phyloP scores from a whole-genome alignment of 1,139 yeast genomes.

The Lodderomyces elongisporus region DNA sequence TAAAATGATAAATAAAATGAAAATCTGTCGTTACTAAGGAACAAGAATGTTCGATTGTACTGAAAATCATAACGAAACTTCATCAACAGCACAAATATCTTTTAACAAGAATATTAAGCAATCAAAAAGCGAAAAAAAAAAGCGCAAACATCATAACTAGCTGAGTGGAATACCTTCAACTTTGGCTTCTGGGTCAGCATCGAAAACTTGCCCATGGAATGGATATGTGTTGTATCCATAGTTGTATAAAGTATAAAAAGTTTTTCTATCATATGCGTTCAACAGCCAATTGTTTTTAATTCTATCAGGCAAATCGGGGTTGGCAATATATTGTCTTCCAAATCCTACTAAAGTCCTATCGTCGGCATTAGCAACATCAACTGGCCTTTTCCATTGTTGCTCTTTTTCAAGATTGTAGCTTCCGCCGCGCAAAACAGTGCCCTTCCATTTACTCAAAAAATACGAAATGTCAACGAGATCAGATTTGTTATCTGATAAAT shows the following conservation, averaged over 20 bases:
- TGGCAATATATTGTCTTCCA: constrained; percentile 46
- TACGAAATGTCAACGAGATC: constrained; percentile 19
- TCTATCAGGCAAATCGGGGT: constrained; percentile 50
- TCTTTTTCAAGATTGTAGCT: constrained; percentile 26
- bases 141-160: no score
- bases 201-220: constrained; percentile 9
- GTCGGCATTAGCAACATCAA: constrained; percentile 23
- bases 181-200: constrained; percentile 14
- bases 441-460: constrained; percentile 43
- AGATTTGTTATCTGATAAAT: constrained; percentile 10
- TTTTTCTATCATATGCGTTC: constrained; percentile 23
- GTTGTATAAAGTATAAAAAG: constrained; percentile 19
- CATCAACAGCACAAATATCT: no score
- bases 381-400: constrained; percentile 14
- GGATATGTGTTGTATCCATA: constrained; percentile 26
- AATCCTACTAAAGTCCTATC: constrained; percentile 40
- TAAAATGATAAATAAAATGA: no score
- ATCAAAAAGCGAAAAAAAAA: no score
- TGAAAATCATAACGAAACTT: no score
- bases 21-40: no score
- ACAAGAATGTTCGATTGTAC: no score
- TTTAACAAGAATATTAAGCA: no score
- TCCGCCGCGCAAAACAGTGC: constrained; percentile 45
- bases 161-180: constrained; percentile 11
- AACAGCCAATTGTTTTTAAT: constrained; percentile 38